phyloP scores from a whole-genome alignment of 2,329 filamentous ascomycete genomes.

The Penicillium sp. region DNA sequence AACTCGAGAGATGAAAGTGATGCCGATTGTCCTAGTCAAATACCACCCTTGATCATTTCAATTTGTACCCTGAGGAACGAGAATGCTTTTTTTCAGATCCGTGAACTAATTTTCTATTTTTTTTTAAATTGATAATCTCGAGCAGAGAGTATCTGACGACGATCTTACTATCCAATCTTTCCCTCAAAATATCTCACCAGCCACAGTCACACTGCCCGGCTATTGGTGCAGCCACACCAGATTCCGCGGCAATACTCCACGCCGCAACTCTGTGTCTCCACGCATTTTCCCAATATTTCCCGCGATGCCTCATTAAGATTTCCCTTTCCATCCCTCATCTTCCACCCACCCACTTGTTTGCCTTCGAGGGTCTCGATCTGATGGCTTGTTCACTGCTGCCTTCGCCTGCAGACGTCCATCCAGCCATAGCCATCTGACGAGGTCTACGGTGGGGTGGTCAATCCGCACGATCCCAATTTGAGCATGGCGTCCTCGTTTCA shows the following conservation, averaged over 20 bases:
- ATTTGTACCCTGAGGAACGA: background rate
- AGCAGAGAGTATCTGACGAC: too few species aligned
- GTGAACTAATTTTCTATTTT: background rate
- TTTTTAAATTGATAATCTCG: background rate
- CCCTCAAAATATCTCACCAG: background rate
- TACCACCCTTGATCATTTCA: background rate
- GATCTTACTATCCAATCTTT: background rate
- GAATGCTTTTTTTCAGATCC: background rate
- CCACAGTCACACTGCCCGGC: slow-evolving; percentile 9
- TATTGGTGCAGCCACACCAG: slow-evolving; percentile 12
- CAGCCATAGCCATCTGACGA: slow-evolving; percentile 63
- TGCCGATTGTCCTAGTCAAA: background rate
- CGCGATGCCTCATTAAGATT: background rate
- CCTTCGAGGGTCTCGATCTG: slow-evolving; percentile 32
- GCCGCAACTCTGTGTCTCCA: slow-evolving; percentile 1
- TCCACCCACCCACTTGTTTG: slow-evolving; percentile 1
- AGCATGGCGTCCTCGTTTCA: slow-evolving; percentile 52
- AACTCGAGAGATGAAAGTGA: background rate
- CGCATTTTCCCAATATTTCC: slow-evolving; percentile 20
- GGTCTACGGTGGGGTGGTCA: slow-evolving; percentile 53
- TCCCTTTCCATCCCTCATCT: slow-evolving; percentile 13
- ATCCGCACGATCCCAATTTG: slow-evolving; percentile 38
- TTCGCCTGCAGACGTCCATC: slow-evolving; percentile 52
- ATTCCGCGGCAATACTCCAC: slow-evolving; percentile 24
- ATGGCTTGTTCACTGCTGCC: slow-evolving; percentile 60